Evolutionary conservation across 352 stramenopile genomes (phyloP).

Genomic region (Phytophthora pini): DNA sequence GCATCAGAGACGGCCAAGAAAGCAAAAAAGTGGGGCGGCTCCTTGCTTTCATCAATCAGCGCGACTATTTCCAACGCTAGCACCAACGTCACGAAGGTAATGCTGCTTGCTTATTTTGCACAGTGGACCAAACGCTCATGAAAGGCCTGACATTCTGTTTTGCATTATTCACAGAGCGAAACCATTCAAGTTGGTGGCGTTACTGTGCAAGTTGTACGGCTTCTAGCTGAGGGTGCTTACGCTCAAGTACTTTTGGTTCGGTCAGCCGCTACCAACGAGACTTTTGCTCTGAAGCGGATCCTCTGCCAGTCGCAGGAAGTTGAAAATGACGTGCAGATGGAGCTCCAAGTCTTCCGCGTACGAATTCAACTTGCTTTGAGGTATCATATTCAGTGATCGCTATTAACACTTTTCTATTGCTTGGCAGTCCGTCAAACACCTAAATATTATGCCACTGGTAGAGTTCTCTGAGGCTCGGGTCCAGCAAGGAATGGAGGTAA

Average conservation of each 20-base stretch:
- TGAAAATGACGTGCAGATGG: constrained; percentile 76
- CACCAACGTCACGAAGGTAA: constrained; percentile 63
- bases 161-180: constrained; percentile 52
- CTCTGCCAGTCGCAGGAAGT: constrained; percentile 85
- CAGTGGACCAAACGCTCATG: neutral
- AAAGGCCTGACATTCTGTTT: neutral
- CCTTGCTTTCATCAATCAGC: constrained; percentile 80
- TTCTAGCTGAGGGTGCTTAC: constrained; percentile 79
- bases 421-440: constrained; percentile 74
- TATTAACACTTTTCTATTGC: constrained; percentile 8
- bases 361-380: constrained; percentile 9
- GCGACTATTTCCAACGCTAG: constrained; percentile 74
- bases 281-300: constrained; percentile 85
- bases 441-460: constrained; percentile 83
- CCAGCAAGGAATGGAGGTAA: constrained; percentile 71
- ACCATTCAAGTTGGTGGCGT: constrained; percentile 80
- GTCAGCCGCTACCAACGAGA: constrained; percentile 67
- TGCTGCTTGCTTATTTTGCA: neutral
- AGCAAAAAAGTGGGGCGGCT: constrained; percentile 87
- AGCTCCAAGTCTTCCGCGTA: constrained; percentile 81
- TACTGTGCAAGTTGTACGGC: constrained; percentile 69
- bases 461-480: constrained; percentile 78
- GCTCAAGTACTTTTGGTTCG: constrained; percentile 86
- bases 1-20: constrained; percentile 88
- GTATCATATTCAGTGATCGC: neutral